Evolutionary conservation across 768 basidiomycete genomes (phyloP), one percentile per base, ranked within the genome.

Genomic region (Leccinum sublutescens): DNA sequence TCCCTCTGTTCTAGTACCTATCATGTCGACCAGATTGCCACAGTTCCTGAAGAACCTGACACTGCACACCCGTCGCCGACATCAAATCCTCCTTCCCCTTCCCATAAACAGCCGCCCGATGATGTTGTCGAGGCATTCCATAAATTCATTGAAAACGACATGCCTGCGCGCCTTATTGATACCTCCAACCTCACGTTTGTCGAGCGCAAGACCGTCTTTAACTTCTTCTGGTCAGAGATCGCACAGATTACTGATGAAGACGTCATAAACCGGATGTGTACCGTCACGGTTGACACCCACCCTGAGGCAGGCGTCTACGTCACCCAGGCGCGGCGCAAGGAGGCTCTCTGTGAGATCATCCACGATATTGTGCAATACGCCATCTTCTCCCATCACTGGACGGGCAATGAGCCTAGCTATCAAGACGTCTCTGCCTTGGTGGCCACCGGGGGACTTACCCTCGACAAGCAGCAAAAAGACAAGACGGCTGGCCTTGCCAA

Each of bases 321-420:
- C n/a, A 17, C 36, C 4, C 33, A 36, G 6, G 17, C 4, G 6
- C 49, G 25, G 6, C 62, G 57, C 55, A 61, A 54, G 50, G 27
- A 10, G 0, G 69, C 66, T 19, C 58, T 68, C 50, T 43, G 23
- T 27, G 62, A 67, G 47, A 69, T 19, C 52, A 56, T 66, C 34
- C 60, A 49, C 2, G 67, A 65, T 9, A 52, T 66, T 31, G 59
- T 68, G 2, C 57, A 21, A 40, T 71, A 72, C 11, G 66, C 64
- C 47, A 50, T 62, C 29, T 73, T 71, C 48, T 71, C 69, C 1
- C 69, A 73, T 53, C 70, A 60, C 38, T 71, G 69, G 66, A 56
- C 61, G 1, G 31, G 17, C 6, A 57, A 40, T 43, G 71, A 71
- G 27, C 69, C 71, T 1, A 71, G 17, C 17, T 64, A 71, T 49